These are phyloP conservation scores for Eruca vesicaria DNA, from an alignment of 441 rosid genomes.

Conservation along the genomic window DNA sequence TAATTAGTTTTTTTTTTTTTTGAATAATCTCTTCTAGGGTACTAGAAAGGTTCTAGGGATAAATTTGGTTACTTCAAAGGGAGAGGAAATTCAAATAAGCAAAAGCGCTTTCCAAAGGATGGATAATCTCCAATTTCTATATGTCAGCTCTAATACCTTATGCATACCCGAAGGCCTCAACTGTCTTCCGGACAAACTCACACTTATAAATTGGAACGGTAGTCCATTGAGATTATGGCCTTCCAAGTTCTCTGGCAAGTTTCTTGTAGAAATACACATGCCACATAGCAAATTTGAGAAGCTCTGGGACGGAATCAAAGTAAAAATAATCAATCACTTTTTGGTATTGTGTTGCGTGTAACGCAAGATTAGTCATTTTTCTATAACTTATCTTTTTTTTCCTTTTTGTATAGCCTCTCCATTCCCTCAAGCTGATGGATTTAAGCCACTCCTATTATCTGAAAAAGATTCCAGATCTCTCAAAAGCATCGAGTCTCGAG, in stretches of 20 bases:
- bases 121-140: constrained; percentile 33
- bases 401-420: constrained; percentile 18
- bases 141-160: neutral
- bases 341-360: neutral
- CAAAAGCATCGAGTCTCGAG: neutral
- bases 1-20: neutral
- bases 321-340: neutral
- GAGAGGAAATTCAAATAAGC: neutral
- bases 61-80: neutral
- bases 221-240: constrained; percentile 30
- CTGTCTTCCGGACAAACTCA: constrained; percentile 27
- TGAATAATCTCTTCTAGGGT: constrained; percentile 5
- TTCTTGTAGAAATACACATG: constrained; percentile 19
- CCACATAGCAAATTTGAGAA: constrained; percentile 10
- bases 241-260: neutral
- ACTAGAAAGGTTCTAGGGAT: constrained; percentile 11
- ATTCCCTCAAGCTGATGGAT: neutral
- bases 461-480: constrained; percentile 17
- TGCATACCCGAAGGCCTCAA: constrained; percentile 4
- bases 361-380: neutral
- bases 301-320: constrained; percentile 36
- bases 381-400: neutral
- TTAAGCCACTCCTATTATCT: neutral
- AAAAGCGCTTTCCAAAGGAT: constrained; percentile 24
- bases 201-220: constrained; percentile 15